Evolutionary conservation across 768 basidiomycete genomes (phyloP), one percentile per base, ranked within the genome.

Genomic region (Tubosaeta sp.): DNA sequence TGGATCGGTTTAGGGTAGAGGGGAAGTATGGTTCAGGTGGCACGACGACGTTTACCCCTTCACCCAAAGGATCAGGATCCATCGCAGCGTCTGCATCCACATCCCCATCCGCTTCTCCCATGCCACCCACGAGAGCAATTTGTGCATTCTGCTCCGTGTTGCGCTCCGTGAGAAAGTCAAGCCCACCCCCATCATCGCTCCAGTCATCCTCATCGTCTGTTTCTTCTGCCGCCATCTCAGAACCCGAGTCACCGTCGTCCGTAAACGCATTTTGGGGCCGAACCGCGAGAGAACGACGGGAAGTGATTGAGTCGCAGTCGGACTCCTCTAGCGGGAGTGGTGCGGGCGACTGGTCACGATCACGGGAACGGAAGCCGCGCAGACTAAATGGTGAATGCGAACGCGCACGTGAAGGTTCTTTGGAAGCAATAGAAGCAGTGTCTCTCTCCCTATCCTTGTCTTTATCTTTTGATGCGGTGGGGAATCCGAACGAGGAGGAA

Each of bases 21-120:
- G 86, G 85, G 67, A 90, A 90, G 66, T 89, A 89, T 2, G 89
- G 88, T 56, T 90, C 87, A 4, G 81, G 85, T 1, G 90, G 87
- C 1, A 92, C 80, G 55, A 93, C 82, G 47, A 94, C 86, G 59
- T 93, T 94, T 18, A 91, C 87, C 49, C 92, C 94, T 69, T 96
- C 94, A 12, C 94, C 94, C 10, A 94, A 75, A 0, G 89, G 90
- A 67, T 94, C 93, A 1, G 85, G 80, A 48, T 84, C 83, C 62
- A 77, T 64, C 35, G 78, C 71, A 34, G 64, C 67, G 43, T 86
- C 85, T 16, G 70, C 73, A 47, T 87, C 86, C 2, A 51, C 59
- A 11, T 79, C 76, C 9, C 76, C 79, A 18, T 68, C 67, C 2
- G 44, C 46, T n/a, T 68, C 68, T 24, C 55, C 42, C 4, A 55